Percentiles rank a stretch among this genome's conserved stretches.
Evolutionary conservation across 2,329 filamentous ascomycete genomes (phyloP).

Genomic region (Nigrospora sphaerica): DNA sequence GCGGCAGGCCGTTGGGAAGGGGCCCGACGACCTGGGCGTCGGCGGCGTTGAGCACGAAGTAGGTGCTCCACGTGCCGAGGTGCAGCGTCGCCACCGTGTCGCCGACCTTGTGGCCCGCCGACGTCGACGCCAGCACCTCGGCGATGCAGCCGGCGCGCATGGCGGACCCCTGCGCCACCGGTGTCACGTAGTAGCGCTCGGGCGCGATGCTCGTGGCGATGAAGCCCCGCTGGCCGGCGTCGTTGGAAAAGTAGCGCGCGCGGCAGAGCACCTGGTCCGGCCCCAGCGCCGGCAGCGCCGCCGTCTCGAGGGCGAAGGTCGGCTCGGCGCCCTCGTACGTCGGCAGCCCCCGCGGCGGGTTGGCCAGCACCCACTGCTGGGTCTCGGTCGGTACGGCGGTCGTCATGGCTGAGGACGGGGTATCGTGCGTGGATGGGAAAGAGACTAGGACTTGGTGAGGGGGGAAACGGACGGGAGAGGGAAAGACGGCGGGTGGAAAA

Average conservation of each 20-base stretch:
- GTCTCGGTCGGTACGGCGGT: constrained; percentile 7
- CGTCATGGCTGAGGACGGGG: too few species aligned
- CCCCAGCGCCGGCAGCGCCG: constrained; percentile 12
- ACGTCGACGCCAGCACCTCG: constrained; percentile 17
- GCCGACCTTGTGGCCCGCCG: constrained; percentile 10
- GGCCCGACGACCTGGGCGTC: constrained; percentile 10
- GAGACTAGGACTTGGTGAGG: too few species aligned
- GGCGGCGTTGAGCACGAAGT: constrained; percentile 13
- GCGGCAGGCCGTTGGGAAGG: constrained; percentile 11
- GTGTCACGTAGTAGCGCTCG: constrained; percentile 18
- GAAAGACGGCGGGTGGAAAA: too few species aligned
- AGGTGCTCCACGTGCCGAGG: constrained; percentile 18
- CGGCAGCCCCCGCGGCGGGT: constrained; percentile 15
- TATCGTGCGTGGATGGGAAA: too few species aligned
- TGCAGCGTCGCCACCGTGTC: constrained; percentile 17
- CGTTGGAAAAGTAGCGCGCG: constrained; percentile 20
- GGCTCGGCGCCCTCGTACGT: constrained; percentile 17
- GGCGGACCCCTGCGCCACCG: constrained; percentile 14
- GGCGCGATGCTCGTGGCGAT: constrained; percentile 16
- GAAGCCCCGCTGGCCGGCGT: constrained; percentile 20
- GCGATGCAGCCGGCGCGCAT: constrained; percentile 20
- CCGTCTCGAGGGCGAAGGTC: constrained; percentile 18
- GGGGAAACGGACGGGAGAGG: too few species aligned
- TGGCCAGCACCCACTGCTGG: constrained; percentile 20
- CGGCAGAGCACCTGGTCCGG: constrained; percentile 16